These are phyloP conservation scores for Suillus plorans DNA, from an alignment of 768 basidiomycete species.

Conservation along the genomic window DNA sequence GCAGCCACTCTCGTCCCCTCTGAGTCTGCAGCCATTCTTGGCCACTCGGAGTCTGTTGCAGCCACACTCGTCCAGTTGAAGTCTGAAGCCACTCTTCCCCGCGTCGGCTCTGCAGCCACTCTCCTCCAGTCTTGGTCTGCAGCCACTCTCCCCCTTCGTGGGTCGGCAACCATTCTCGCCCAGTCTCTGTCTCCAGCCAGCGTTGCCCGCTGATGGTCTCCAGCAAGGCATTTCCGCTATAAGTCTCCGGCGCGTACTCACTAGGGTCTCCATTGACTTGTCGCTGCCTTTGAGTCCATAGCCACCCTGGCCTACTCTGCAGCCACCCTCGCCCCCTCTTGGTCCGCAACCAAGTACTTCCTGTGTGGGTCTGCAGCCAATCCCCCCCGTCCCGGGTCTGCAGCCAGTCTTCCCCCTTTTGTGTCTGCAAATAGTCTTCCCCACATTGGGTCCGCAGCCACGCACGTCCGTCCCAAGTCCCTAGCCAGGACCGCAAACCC, in stretches of 20 bases:
- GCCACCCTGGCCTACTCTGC: not conserved
- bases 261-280: not conserved
- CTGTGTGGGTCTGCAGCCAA: not conserved
- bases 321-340: not conserved
- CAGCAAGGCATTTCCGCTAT: too few species aligned
- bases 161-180: too few species aligned
- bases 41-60: not conserved
- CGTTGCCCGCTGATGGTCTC: not conserved
- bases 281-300: not conserved
- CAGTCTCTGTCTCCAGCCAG: not conserved
- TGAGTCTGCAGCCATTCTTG: not conserved
- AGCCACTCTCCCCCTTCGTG: too few species aligned
- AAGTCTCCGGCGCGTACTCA: too few species aligned
- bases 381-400: not conserved
- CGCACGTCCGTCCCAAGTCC: not conserved
- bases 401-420: not conserved
- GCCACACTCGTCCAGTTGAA: not conserved
- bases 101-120: too few species aligned
- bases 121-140: too few species aligned
- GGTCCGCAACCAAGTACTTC: not conserved
- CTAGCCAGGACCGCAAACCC: not conserved
- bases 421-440: not conserved
- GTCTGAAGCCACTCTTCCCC: too few species aligned
- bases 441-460: not conserved
- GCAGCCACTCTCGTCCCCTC: not conserved